Base-by-base conservation (phyloP, 2,329 filamentous ascomycete genomes). In the Calonectria montana region DNA sequence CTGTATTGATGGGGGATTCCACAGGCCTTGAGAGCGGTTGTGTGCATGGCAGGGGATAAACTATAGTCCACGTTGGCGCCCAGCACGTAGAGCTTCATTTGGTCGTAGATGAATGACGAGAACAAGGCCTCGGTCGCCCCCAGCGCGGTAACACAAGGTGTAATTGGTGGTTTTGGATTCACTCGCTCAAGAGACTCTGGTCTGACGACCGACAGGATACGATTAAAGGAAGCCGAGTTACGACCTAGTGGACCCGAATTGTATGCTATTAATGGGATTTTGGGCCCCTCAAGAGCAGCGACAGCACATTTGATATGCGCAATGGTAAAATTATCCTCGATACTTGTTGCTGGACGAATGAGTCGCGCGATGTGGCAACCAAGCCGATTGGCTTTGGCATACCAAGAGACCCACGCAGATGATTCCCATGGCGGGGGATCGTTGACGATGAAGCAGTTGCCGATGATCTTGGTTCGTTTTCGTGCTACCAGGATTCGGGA, bases 11-110 rank as follows among this genome's bases (percentile, higher is more conserved):
- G 93, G 0, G 90, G 91, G 80, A 95, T 90, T 0, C 93, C 93
- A 74, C 91, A 93, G 1, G 88, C 88, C 65, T 87, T 85, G 70
- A 94, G 91, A 0, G 93, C 93, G 7, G 91, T 87, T 67, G 91
- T 94, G 80, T 96, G 93, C 93, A 95, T 95, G 8, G 92, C 91
- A 1, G 94, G 93, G 0, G 93, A 95, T 68, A 95, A 81, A 79
- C 92, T 94, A 83, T 94, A 94, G 62, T 88, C 89, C 12, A 94
- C 90, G 67, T 92, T 92, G 67, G 90, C 91, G n/a, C 94, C 94
- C 63, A 95, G 90, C 39, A 95, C 92, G 75, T 93, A 94, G 67
- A 94, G 91, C 62, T 92, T 90, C 86, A 95, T 91, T 0, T 91
- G 87, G 47, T 94, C 91, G 64, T 91, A 89, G 1, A 92, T 86